A percentile compares a stretch with the other conserved stretches of the same genome.
phyloP scores from a whole-genome alignment of 73 alveolate species.

The Paramecium biaurelia region DNA sequence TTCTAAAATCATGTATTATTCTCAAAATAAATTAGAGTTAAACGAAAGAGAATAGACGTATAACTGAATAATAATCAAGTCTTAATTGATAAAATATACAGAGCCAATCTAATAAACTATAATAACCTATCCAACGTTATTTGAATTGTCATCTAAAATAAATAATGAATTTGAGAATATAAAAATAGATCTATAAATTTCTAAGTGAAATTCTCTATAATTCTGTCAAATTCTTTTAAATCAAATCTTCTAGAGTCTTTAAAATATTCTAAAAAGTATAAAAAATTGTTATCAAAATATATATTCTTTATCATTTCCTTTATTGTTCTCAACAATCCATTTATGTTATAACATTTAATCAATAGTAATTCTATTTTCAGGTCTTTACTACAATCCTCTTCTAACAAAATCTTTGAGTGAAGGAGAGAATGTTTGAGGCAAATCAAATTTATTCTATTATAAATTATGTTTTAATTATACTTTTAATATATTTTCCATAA shows the following conservation, averaged over 20 bases:
- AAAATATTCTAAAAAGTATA: not conserved
- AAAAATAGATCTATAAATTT: not conserved
- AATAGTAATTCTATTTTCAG: conserved; percentile 43
- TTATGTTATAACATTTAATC: conserved; percentile 43
- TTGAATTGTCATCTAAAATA: not conserved
- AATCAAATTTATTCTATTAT: conserved; percentile 60
- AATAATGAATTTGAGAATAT: not conserved
- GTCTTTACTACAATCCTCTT: conserved; percentile 3
- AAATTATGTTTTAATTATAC: not conserved
- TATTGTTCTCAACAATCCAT: conserved; percentile 28
- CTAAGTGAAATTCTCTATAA: not conserved
- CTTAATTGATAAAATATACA: not conserved
- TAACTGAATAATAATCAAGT: not conserved
- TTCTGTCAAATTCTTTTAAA: not conserved
- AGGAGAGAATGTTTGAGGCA: conserved; percentile 27
- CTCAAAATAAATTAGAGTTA: not conserved
- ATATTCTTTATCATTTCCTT: not conserved
- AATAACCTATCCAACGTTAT: not conserved
- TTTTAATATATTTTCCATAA: not conserved
- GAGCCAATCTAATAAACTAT: not conserved
- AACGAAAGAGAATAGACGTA: not conserved
- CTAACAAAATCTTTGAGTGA: conserved; percentile 45
- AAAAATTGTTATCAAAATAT: not conserved
- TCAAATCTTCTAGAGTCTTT: not conserved
- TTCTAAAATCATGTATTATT: not conserved